Conservation (phyloP, 495 filamentous ascomycete species). For the Hypoxylon lenormandii region DNA sequence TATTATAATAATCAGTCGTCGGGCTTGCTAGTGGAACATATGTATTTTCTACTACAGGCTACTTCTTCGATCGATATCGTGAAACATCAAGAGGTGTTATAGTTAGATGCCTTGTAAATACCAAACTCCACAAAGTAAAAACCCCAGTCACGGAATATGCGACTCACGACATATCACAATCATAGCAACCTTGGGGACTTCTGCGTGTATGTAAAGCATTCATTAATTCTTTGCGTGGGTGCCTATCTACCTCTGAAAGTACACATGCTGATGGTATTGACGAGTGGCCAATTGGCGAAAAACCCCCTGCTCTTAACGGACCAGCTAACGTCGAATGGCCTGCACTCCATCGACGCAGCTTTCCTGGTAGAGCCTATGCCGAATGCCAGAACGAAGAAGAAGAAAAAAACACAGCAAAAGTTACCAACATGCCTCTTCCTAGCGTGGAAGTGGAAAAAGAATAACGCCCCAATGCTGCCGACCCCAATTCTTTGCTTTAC, state of each 20-base stretch:
- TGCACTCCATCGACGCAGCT: constrained; percentile 44
- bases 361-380: constrained; percentile 28
- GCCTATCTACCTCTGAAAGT: constrained; percentile 27
- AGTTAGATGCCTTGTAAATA: too few species aligned
- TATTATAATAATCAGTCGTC: too few species aligned
- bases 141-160: too few species aligned
- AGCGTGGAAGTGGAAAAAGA: constrained; percentile 2
- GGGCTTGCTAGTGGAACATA: too few species aligned
- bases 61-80: too few species aligned
- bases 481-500: constrained; percentile 36
- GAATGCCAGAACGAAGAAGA: constrained; percentile 20
- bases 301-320: constrained; percentile 6
- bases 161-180: neutral
- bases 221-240: constrained; percentile 24
- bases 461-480: constrained; percentile 27
- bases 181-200: neutral
- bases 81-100: too few species aligned
- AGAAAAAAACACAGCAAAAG: too few species aligned
- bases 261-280: constrained; percentile 35
- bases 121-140: too few species aligned
- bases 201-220: constrained; percentile 11
- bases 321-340: constrained; percentile 40
- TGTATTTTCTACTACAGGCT: too few species aligned
- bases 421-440: constrained; percentile 12
- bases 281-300: neutral